Conservation (phyloP, 2,329 filamentous ascomycete species). For the Neofusicoccum sp. region DNA sequence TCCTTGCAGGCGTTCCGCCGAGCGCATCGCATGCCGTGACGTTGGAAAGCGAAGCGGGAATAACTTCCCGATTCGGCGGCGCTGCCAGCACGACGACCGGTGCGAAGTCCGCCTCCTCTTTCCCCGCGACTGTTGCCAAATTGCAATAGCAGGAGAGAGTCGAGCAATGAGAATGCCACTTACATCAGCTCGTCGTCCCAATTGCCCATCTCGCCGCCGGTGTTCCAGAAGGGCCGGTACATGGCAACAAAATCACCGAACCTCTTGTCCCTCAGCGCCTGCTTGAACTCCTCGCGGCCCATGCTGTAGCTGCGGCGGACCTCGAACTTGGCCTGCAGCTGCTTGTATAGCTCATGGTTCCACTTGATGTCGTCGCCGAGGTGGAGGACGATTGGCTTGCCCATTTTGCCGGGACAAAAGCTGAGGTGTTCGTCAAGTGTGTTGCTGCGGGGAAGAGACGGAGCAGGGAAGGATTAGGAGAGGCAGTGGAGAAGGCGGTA, state of each 20-base stretch:
- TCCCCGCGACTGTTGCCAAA: neutral
- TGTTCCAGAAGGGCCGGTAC: slow-evolving; percentile 61
- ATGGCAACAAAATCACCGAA: slow-evolving; percentile 51
- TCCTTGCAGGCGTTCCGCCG: neutral
- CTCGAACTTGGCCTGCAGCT: slow-evolving; percentile 40
- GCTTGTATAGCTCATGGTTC: slow-evolving; percentile 47
- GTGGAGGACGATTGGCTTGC: slow-evolving; percentile 45
- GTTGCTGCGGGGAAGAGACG: neutral
- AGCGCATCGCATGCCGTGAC: neutral
- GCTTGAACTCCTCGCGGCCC: slow-evolving; percentile 42
- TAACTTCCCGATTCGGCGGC: slow-evolving; percentile 17
- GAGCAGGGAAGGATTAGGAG: neutral
- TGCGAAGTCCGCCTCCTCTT: neutral
- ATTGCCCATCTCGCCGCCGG: slow-evolving; percentile 66
- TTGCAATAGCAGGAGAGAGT: neutral
- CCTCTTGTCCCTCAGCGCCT: slow-evolving; percentile 38
- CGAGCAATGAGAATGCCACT: neutral
- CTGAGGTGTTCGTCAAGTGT: neutral
- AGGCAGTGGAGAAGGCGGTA: neutral
- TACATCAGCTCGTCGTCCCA: slow-evolving; percentile 63
- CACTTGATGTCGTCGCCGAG: slow-evolving; percentile 49
- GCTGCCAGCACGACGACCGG: neutral
- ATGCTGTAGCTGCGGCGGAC: slow-evolving; percentile 34
- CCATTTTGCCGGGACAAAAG: neutral
- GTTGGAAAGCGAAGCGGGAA: slow-evolving; percentile 5